Evolutionary conservation across 805 yeast species (phyloP), one percentile per base, ranked within the genome.

Genomic region (Tetrapisispora phaffii): DNA sequence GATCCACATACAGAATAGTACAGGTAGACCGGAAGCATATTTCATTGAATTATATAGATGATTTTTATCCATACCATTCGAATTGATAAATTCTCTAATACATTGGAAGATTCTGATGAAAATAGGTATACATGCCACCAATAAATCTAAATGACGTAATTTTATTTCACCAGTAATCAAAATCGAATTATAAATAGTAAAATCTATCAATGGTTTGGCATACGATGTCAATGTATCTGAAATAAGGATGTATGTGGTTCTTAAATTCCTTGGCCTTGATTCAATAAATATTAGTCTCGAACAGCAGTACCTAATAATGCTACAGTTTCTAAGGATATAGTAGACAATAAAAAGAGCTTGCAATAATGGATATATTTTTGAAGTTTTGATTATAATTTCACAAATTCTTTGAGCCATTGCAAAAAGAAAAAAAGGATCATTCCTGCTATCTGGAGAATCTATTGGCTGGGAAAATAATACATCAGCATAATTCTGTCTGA

Each of bases 161-260:
- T 43, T 29, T 7, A 52, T 47, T 20, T 49, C 48, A 10, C 48
- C 45, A 29, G 50, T 38, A 4, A 65, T 38, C 19, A 75, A 46
- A 47, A 74, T 72, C 58, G 85, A 73, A 2, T 74, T 24, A 52
- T 77, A 76, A 31, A 83, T 69, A 3, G 75, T 73, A 19, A 82
- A 65, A 62, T 93, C 97, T 39, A 84, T 80, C 40, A 86, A 55
- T 0, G 87, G 84, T 57, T 79, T 80, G 3, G 86, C 70, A 59
- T 83, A 87, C 0, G 96, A 87, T 0, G 94, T 83, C 39, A 93
- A 68, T 5, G 88, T 79, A 66, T 90, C 98, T 7, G 95, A 78
- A 13, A 89, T 60, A 39, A 93, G 63, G 33, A 90, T 84, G 59
- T 90, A 97, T 45, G 59, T 66, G 42, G 60, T 76, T 71, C 60